A percentile compares a stretch with the other conserved stretches of the same genome.
Conservation (phyloP, 2,329 filamentous ascomycete species). For the Nothophoma quercina region DNA sequence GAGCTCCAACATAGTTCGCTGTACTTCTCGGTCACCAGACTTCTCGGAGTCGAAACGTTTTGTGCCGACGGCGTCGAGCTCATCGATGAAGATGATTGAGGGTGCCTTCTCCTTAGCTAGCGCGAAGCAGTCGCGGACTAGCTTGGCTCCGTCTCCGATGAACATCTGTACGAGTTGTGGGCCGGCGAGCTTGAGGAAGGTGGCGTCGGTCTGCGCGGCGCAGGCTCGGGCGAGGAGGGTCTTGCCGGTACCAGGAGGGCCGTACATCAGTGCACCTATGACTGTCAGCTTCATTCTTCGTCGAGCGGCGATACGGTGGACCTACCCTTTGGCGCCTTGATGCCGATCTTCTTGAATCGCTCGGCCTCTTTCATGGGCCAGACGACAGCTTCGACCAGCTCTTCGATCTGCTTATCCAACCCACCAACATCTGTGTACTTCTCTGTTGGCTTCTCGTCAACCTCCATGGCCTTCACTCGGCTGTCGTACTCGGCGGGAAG, state of each 20-base stretch:
- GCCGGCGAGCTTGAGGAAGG: conserved; percentile 96
- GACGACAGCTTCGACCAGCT: conserved; percentile 96
- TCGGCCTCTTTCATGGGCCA: conserved; percentile 99
- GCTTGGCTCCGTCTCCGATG: conserved; percentile 96
- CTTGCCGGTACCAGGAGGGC: conserved; percentile 88
- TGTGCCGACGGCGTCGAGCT: conserved; percentile 96
- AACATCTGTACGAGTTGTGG: conserved; percentile 99
- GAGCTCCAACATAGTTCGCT: conserved; percentile 97
- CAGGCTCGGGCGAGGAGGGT: conserved; percentile 93
- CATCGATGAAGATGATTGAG: conserved; percentile 99
- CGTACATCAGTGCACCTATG: conserved; percentile 92
- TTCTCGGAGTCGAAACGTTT: conserved; percentile 99
- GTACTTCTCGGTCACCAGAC: conserved; percentile 95
- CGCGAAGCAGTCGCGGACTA: conserved; percentile 96
- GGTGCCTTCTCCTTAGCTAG: conserved; percentile 98
- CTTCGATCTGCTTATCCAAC: conserved; percentile 98
- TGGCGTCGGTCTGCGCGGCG: conserved; percentile 96
- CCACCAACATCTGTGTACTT: conserved; percentile 99
- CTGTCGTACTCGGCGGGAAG: conserved; percentile 98
- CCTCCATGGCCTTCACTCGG: conserved; percentile 99
- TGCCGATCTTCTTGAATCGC: conserved; percentile 99
- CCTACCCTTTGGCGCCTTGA: conserved; percentile 97
- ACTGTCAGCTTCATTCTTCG: conserved; percentile 14
- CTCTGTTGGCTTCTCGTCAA: conserved; percentile 98
- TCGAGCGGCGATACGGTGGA: not conserved